Evolutionary conservation across 306 rosid genomes (phyloP), one percentile per base, ranked within the genome.

Genomic region (Quillaja saponaria): DNA sequence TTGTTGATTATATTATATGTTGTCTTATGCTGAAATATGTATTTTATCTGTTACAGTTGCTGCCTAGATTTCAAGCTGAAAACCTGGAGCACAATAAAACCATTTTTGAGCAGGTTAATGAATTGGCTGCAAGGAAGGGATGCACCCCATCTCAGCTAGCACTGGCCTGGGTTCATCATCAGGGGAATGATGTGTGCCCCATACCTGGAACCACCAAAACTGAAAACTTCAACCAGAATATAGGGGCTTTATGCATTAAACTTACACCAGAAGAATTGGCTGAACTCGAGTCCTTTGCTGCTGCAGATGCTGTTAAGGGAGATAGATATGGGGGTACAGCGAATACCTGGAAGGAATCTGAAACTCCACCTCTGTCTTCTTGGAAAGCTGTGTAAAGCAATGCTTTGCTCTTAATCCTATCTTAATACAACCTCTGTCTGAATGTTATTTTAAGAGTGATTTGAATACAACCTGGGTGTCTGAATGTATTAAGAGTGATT

Each of bases 191-290:
- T 3, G 87, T 83, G 55, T 76, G 83, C 34, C 87, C 90, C 0
- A 86, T 83, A 13, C 97, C 97, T 0, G 95, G 97, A 79, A 90
- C 97, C 34, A 90, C 97, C 3, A 84, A 87, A 70, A 62, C 79
- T 12, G 76, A 69, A 66, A 84, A 87, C 75, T 55, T 90, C 0
- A 65, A 87, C 48, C 73, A 85, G 46, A 90, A 90, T 50, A 74
- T 85, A 2, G 84, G 65, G 1, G 90, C 90, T 52, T 57, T 90
- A 35, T 75, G 88, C 0, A 72, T 90, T 10, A 87, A 85, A 51
- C 77, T 90, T 19, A 75, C 84, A 39, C 77, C 76, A 5, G 77
- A 81, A 69, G 95, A 90, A 46, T 46, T 79, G 81, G 72, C 64
- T 8, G 82, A 84, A 44, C 81, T 87, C 1, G 85, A 84, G 79